phyloP scores from a whole-genome alignment of 1,139 yeast species.

The Kluyveromyces sp. region DNA sequence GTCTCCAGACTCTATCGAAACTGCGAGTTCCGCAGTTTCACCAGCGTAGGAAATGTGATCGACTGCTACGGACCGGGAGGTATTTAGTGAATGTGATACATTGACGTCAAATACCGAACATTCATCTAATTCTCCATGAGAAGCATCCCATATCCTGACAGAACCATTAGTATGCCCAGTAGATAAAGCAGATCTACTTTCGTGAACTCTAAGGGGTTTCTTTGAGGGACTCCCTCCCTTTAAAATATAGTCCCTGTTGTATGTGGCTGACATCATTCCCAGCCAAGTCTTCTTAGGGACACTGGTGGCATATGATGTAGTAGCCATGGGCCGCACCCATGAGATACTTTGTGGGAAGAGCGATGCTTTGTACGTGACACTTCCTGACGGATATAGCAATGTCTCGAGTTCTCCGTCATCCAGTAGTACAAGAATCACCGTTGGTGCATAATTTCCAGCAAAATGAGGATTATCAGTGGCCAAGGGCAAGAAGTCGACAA shows the following conservation, averaged over 20 bases:
- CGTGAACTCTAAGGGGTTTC: slow-evolving; percentile 49
- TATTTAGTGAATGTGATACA: slow-evolving; percentile 42
- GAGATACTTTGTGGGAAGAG: slow-evolving; percentile 73
- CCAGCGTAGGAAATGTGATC: slow-evolving; percentile 65
- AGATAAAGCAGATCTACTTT: slow-evolving; percentile 56
- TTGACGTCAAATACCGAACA: slow-evolving; percentile 51
- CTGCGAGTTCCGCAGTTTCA: slow-evolving; percentile 68
- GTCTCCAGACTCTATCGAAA: slow-evolving; percentile 56
- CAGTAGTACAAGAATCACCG: slow-evolving; percentile 49
- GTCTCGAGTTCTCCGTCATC: slow-evolving; percentile 53
- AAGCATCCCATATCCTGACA: slow-evolving; percentile 73
- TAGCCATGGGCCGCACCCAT: slow-evolving; percentile 71
- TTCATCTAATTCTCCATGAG: slow-evolving; percentile 67
- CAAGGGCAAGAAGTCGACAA: slow-evolving; percentile 44
- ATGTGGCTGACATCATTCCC: slow-evolving; percentile 55
- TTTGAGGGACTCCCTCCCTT: slow-evolving; percentile 73
- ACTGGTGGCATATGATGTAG: slow-evolving; percentile 44
- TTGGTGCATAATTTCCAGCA: slow-evolving; percentile 63
- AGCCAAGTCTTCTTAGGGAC: slow-evolving; percentile 62
- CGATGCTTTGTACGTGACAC: slow-evolving; percentile 47
- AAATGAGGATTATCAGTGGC: slow-evolving; percentile 59
- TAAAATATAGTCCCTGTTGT: slow-evolving; percentile 40
- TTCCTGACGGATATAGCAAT: slow-evolving; percentile 50
- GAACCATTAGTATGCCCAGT: slow-evolving; percentile 82
- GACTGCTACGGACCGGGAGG: slow-evolving; percentile 41